These are phyloP conservation scores for Fusarium scirpi DNA, from an alignment of 2,329 filamentous ascomycete genomes.

Conservation along the genomic window DNA sequence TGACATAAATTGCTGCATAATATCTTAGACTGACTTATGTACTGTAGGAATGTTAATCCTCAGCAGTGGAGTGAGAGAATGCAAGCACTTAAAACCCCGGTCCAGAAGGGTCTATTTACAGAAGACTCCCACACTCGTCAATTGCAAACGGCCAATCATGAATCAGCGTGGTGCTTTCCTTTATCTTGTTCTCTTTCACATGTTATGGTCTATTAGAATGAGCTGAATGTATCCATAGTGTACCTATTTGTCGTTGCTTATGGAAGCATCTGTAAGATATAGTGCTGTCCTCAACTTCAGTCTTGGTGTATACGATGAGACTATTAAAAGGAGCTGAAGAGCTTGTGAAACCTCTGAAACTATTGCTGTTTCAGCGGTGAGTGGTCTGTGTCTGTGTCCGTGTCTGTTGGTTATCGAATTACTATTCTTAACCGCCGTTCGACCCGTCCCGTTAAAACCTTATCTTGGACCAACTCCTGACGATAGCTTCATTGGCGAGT, in stretches of 20 bases:
- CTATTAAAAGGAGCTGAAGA: background rate
- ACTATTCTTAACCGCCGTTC: conserved; percentile 8
- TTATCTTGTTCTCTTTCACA: conserved; percentile 4
- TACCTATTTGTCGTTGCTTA: background rate
- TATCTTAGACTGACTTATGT: background rate
- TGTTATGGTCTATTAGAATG: background rate
- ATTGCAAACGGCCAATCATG: conserved; percentile 38
- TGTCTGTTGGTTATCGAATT: background rate
- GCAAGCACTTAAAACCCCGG: conserved; percentile 48
- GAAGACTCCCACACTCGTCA: conserved; percentile 13
- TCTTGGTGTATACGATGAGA: background rate
- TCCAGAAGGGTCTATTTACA: conserved; percentile 37
- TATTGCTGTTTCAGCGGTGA: conserved; percentile 10
- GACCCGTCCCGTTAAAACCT: conserved; percentile 14
- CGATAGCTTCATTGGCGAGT: background rate
- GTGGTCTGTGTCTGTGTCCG: background rate
- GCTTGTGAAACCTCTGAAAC: conserved; percentile 6
- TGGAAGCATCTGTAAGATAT: background rate
- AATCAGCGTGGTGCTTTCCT: conserved; percentile 10
- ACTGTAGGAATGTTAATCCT: conserved; percentile 4
- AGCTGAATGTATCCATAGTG: background rate
- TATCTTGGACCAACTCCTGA: background rate
- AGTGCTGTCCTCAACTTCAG: background rate
- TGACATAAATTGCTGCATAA: background rate
- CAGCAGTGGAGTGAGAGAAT: conserved; percentile 17